A percentile compares a stretch with the other conserved stretches of the same genome.
Conservation (phyloP, 176 grass and related monocot species). For the Zizania latifolia region DNA sequence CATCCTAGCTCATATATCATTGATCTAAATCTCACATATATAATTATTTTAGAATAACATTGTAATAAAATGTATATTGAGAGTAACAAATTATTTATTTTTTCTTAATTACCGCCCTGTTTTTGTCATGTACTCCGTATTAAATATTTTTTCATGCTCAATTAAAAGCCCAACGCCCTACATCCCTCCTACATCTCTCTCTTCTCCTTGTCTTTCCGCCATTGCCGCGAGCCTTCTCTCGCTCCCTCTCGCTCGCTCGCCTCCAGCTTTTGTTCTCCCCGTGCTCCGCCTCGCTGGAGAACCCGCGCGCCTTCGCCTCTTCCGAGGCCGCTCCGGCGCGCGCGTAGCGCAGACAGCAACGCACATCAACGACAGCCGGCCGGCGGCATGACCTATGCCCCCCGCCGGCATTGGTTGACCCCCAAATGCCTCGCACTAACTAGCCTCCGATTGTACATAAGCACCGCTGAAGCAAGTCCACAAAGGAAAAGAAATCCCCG, state of each 20-base stretch:
- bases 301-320: background rate
- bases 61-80: no score
- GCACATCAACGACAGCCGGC: slow-evolving; percentile 34
- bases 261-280: no score
- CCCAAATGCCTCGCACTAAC: slow-evolving; percentile 32
- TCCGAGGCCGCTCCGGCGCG: background rate
- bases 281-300: no score
- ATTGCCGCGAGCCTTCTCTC: background rate
- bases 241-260: background rate
- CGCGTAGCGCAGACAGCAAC: slow-evolving; percentile 19
- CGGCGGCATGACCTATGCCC: slow-evolving; percentile 39
- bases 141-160: no score
- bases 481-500: background rate
- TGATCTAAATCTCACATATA: no score
- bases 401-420: slow-evolving; percentile 48
- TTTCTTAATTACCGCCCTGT: no score
- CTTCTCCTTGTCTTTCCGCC: slow-evolving; percentile 15
- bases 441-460: slow-evolving; percentile 32
- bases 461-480: background rate
- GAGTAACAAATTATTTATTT: no score
- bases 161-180: no score
- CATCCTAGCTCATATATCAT: no score
- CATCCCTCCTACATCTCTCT: no score
- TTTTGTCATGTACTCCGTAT: no score
- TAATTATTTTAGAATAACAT: no score